Conservation (phyloP, 352 stramenopile genomes). For the Thraustotheca clavata region DNA sequence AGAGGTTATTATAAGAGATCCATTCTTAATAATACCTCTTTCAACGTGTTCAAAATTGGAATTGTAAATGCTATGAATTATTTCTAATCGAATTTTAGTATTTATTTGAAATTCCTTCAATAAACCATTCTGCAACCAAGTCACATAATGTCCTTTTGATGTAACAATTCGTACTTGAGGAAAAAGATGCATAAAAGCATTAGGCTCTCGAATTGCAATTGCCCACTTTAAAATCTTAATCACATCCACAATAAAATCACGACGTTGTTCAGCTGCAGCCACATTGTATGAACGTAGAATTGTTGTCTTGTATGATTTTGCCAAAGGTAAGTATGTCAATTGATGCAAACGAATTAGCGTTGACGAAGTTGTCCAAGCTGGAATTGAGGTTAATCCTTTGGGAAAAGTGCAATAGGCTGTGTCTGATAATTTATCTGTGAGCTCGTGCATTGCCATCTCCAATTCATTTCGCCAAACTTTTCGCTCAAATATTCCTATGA, state of each 20-base stretch:
- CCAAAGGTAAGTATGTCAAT: background rate
- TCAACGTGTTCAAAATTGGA: background rate
- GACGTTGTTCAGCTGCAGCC: background rate
- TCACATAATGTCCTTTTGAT: background rate
- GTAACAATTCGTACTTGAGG: background rate
- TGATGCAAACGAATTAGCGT: background rate
- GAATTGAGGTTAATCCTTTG: conserved; percentile 3
- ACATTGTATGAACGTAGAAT: background rate
- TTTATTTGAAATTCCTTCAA: background rate
- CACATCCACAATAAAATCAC: background rate
- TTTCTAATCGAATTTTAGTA: background rate
- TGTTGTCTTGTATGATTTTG: background rate
- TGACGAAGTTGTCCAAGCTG: background rate
- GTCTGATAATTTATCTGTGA: background rate
- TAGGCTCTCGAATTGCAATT: background rate
- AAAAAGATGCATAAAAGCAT: background rate
- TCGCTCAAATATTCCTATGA: background rate
- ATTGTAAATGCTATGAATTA: conserved; percentile 4
- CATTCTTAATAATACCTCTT: background rate
- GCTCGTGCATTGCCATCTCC: background rate
- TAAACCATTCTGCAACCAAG: too few species aligned
- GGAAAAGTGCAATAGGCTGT: background rate
- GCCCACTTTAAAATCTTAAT: conserved; percentile 4
- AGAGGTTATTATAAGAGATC: background rate
- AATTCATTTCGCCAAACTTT: background rate